Evolutionary conservation across 495 filamentous ascomycete genomes (phyloP).

Genomic region (Hypoxylon fuscum): DNA sequence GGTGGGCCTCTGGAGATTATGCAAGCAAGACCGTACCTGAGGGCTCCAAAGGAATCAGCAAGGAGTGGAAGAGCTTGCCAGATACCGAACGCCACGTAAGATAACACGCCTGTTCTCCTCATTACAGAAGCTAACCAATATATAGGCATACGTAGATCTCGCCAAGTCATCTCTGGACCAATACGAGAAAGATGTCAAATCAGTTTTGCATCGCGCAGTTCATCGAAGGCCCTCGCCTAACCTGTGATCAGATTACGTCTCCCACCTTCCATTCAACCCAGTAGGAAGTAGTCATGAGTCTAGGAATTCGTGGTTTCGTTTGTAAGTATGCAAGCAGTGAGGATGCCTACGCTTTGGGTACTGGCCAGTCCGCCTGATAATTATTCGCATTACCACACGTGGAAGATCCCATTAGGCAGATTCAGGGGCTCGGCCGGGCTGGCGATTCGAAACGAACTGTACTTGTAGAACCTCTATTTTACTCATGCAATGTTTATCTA

Average conservation of each 20-base stretch:
- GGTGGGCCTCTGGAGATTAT: conserved; percentile 58
- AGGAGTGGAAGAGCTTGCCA: conserved; percentile 65
- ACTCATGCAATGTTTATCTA: conserved; percentile 2
- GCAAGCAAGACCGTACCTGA: conserved; percentile 46
- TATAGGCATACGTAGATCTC: conserved; percentile 42
- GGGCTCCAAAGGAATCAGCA: conserved; percentile 37
- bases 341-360: conserved; percentile 2
- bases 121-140: conserved; percentile 24
- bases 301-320: conserved; percentile 2
- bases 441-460: conserved; percentile 18
- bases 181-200: conserved; percentile 32
- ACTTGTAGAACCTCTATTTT: conserved; percentile 17
- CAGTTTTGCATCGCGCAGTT: conserved; percentile 2
- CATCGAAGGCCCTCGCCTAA: background rate
- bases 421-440: background rate
- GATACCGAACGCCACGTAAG: conserved; percentile 60
- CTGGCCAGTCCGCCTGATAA: conserved; percentile 5
- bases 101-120: background rate
- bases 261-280: background rate
- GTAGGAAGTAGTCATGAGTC: background rate
- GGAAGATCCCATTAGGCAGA: background rate
- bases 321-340: background rate
- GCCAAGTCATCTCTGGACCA: conserved; percentile 16
- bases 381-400: conserved; percentile 3
- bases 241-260: background rate